Evolutionary conservation across 2,329 filamentous ascomycete genomes (phyloP).

Genomic region (Fusarium ramigenum): DNA sequence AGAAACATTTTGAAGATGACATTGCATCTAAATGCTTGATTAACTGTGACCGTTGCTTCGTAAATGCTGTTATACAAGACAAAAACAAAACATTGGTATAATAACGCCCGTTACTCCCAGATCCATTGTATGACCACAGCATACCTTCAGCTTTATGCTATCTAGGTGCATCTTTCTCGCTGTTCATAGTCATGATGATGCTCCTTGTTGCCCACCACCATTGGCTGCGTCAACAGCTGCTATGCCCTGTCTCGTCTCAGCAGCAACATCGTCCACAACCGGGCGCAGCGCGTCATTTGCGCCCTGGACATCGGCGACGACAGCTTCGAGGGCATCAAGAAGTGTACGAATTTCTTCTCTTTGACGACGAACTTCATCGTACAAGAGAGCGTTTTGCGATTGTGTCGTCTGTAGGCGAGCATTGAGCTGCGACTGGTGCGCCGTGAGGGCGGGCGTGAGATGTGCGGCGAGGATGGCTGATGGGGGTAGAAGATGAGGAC

Average conservation of each 20-base stretch:
- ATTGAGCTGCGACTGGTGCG: slow-evolving; percentile 66
- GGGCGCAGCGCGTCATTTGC: slow-evolving; percentile 60
- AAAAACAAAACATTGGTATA: slow-evolving; percentile 23
- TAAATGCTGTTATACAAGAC: slow-evolving; percentile 27
- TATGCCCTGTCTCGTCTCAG: slow-evolving; percentile 55
- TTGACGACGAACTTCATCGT: slow-evolving; percentile 62
- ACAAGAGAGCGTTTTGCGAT: slow-evolving; percentile 64
- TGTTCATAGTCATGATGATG: not conserved
- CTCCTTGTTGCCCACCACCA: slow-evolving; percentile 1
- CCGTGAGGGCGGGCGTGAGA: slow-evolving; percentile 60
- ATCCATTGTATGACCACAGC: not conserved
- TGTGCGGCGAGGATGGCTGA: slow-evolving; percentile 63
- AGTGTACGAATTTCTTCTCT: slow-evolving; percentile 64
- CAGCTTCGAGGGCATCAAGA: slow-evolving; percentile 59
- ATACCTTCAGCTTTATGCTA: not conserved
- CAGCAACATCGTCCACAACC: slow-evolving; percentile 59
- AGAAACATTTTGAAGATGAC: not conserved
- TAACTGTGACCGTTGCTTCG: not conserved
- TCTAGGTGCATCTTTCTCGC: not conserved
- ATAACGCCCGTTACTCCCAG: slow-evolving; percentile 10
- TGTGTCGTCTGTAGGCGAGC: slow-evolving; percentile 66
- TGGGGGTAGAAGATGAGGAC: slow-evolving; percentile 66
- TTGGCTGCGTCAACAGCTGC: slow-evolving; percentile 30
- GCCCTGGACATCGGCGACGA: slow-evolving; percentile 63
- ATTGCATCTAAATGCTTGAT: not conserved